Base-by-base conservation (phyloP, 345 rosid species). In the Eucalyptus guilfoylei region DNA sequence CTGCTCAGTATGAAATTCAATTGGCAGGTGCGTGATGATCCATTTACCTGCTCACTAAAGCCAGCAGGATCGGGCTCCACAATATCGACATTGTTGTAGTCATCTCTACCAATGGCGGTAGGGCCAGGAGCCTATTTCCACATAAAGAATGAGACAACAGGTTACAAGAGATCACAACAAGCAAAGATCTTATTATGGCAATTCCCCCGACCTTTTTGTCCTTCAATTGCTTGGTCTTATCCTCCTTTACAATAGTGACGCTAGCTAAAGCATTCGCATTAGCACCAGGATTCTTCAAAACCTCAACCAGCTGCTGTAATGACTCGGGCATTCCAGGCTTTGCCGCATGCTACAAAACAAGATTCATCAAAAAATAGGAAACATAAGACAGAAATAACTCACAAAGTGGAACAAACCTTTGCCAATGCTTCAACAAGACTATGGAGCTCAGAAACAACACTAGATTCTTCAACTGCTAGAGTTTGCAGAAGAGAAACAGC, bases 391-490 rank as follows among this genome's bases (percentile, higher is more conserved):
- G 30, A 80, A 40, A 76, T 13, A 19, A 86, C 14, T 48, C 80
- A 87, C 55, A 44, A 21, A 47, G 42, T 48, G 28, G 28, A 32
- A 80, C 32, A 34, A 89, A 97, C 99, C 99, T 98, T 98, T 85
- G 96, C 94, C 93, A 98, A 88, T 12, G 95, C 98, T 95, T 98
- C 99, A 88, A 98, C 98, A 92, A 98, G 94, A 92, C 94, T 97
- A 90, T 95, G 96, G 90, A 98, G 97, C 90, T 98, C 99, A 80
- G 99, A 96, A 89, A 98, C 93, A 92, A 95, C 98, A 90, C 95
- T 94, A n/a, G 97, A 93, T 90, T 98, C 97, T 90, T 96, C 99
- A 89, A 92, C 88, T 69, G 95, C 93, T 94, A 98, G 90, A 89
- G 96, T 93, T 94, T 98, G 96, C 86, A 98, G 95, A 89, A 98